Evolutionary conservation across 2,329 filamentous ascomycete species (phyloP).

Genomic region (Mariannaea elegans): DNA sequence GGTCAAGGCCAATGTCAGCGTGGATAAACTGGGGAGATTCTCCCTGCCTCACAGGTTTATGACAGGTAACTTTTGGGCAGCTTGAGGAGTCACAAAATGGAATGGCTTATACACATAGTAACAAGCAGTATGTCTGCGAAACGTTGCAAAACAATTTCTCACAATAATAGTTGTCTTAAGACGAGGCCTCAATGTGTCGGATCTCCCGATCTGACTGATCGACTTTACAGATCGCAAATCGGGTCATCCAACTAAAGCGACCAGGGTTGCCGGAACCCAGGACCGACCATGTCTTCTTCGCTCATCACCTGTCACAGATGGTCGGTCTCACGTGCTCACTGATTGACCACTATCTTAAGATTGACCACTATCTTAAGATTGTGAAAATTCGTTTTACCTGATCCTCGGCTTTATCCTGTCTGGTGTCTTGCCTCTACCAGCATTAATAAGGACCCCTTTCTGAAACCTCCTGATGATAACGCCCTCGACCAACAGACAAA

Average conservation of each 20-base stretch:
- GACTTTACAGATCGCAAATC: slow-evolving; percentile 30
- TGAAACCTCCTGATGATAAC: background rate
- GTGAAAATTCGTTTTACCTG: slow-evolving; percentile 1
- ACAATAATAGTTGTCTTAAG: slow-evolving; percentile 11
- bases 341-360: background rate
- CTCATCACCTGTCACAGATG: slow-evolving; percentile 23
- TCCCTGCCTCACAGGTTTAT: slow-evolving; percentile 29
- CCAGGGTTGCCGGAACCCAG: slow-evolving; percentile 13
- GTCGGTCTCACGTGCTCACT: slow-evolving; percentile 7
- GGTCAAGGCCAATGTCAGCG: slow-evolving; percentile 12
- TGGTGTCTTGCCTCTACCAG: background rate
- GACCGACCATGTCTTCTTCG: slow-evolving; percentile 8
- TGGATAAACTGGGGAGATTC: slow-evolving; percentile 15
- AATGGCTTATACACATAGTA: background rate
- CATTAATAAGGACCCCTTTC: background rate
- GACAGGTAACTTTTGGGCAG: slow-evolving; percentile 7
- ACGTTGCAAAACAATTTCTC: slow-evolving; percentile 1
- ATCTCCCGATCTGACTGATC: slow-evolving; percentile 26
- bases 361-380: background rate
- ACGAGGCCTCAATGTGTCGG: slow-evolving; percentile 8
- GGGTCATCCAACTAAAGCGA: slow-evolving; percentile 13
- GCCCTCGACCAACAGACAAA: background rate
- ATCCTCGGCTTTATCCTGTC: slow-evolving; percentile 8
- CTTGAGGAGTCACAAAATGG: slow-evolving; percentile 13
- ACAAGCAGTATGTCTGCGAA: background rate